phyloP scores from a whole-genome alignment of 2,329 filamentous ascomycete species.

The Zalaria sp. region DNA sequence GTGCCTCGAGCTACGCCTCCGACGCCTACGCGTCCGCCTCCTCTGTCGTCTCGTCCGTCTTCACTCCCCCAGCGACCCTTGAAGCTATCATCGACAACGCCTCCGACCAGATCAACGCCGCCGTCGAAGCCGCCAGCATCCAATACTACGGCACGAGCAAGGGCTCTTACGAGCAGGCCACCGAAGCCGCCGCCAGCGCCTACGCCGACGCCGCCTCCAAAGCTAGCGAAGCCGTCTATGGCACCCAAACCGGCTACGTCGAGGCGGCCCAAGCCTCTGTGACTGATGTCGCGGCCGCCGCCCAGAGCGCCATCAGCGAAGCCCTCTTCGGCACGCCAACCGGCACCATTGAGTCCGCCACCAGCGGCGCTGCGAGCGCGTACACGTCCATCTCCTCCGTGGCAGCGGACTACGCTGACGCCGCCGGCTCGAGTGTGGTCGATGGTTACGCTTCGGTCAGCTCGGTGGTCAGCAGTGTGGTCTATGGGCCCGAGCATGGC shows the following conservation, averaged over 20 bases:
- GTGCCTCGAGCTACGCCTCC: conserved; percentile 38
- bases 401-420: conserved; percentile 26
- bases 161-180: conserved; percentile 39
- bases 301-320: conserved; percentile 39
- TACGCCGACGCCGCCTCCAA: conserved; percentile 25
- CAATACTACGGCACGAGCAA: conserved; percentile 44
- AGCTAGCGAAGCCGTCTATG: conserved; percentile 42
- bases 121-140: conserved; percentile 43
- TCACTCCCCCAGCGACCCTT: conserved; percentile 43
- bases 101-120: conserved; percentile 41
- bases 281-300: conserved; percentile 38
- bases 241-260: conserved; percentile 35
- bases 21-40: conserved; percentile 31
- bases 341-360: conserved; percentile 29
- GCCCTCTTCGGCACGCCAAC: conserved; percentile 45
- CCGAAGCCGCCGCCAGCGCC: conserved; percentile 37
- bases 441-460: conserved; percentile 34
- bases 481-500: conserved; percentile 39
- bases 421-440: conserved; percentile 12
- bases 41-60: conserved; percentile 32
- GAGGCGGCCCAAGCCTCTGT: conserved; percentile 41
- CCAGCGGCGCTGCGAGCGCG: conserved; percentile 27
- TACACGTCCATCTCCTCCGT: conserved; percentile 32
- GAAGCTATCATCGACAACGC: conserved; percentile 44
- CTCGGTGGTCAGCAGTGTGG: conserved; percentile 25